Conservation (phyloP, 1,139 yeast genomes). For the Entelexis sorbosivorans region DNA sequence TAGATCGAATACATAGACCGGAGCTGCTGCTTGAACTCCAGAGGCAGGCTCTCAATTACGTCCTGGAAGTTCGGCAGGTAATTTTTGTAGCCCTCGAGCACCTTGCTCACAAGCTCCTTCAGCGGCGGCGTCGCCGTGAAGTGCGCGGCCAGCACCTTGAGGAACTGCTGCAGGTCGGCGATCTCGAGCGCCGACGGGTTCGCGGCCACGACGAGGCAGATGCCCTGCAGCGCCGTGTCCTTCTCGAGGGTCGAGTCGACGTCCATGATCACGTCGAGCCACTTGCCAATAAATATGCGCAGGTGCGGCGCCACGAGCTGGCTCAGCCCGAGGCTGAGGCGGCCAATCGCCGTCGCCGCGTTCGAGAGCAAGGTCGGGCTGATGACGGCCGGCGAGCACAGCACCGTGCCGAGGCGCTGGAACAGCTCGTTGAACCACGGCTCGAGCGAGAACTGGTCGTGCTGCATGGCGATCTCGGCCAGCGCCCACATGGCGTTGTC, state of each 20-base stretch:
- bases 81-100: slow-evolving; percentile 32
- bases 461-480: slow-evolving; percentile 70
- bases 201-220: slow-evolving; percentile 51
- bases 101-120: slow-evolving; percentile 27
- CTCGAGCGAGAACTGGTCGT: slow-evolving; percentile 37
- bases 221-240: slow-evolving; percentile 67
- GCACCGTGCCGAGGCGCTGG: slow-evolving; percentile 51
- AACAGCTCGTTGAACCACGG: slow-evolving; percentile 50
- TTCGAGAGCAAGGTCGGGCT: slow-evolving; percentile 62
- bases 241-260: slow-evolving; percentile 71
- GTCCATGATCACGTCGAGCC: slow-evolving; percentile 58
- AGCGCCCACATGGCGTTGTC: slow-evolving; percentile 91
- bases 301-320: slow-evolving; percentile 49
- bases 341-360: slow-evolving; percentile 87
- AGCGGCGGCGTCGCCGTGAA: slow-evolving; percentile 33
- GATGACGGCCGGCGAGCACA: slow-evolving; percentile 36
- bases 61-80: slow-evolving; percentile 30
- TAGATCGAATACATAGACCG: slow-evolving; percentile 19
- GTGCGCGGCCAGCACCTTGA: slow-evolving; percentile 57
- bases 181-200: slow-evolving; percentile 59
- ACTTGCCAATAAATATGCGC: slow-evolving; percentile 45
- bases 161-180: slow-evolving; percentile 43
- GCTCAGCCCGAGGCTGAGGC: slow-evolving; percentile 62
- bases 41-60: slow-evolving; percentile 22
- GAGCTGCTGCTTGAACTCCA: slow-evolving; percentile 23